These are phyloP conservation scores for Pluteus cervinus DNA, from an alignment of 768 basidiomycete genomes.

Conservation along the genomic window DNA sequence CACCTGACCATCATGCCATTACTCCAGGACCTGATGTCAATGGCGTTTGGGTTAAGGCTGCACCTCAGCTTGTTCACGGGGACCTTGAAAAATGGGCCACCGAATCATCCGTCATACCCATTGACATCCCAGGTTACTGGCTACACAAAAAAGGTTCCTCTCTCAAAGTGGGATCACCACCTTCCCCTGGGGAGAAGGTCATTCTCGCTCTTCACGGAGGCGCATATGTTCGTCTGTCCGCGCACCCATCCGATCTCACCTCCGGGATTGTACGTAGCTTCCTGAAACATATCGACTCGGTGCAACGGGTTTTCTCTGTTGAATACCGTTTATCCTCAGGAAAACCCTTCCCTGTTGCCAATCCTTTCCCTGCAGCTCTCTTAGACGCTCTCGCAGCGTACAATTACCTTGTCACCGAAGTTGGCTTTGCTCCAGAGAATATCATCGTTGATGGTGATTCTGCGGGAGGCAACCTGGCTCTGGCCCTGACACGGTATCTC, in stretches of 20 bases:
- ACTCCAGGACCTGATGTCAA: constrained; percentile 30
- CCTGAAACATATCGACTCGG: constrained; percentile 33
- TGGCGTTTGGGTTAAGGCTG: constrained; percentile 43
- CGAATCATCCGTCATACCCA: constrained; percentile 30
- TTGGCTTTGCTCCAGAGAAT: constrained; percentile 34
- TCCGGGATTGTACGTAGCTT: constrained; percentile 39
- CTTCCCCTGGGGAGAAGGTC: constrained; percentile 47
- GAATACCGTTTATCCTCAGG: constrained; percentile 66
- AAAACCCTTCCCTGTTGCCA: constrained; percentile 27
- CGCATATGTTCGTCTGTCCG: constrained; percentile 46
- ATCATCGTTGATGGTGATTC: constrained; percentile 49
- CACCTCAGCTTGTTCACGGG: constrained; percentile 36
- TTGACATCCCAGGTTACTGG: constrained; percentile 55
- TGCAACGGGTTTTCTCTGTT: constrained; percentile 48
- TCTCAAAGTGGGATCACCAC: constrained; percentile 28
- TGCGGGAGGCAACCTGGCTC: constrained; percentile 46
- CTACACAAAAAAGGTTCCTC: constrained; percentile 33
- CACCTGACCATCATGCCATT: constrained; percentile 36
- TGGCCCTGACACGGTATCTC: constrained; percentile 33
- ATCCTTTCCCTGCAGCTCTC: constrained; percentile 48
- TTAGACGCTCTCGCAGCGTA: constrained; percentile 48
- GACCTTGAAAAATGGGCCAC: constrained; percentile 35
- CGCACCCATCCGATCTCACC: constrained; percentile 45
- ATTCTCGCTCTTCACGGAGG: constrained; percentile 59
- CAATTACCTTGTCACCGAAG: constrained; percentile 36